Conservation (phyloP, 768 basidiomycete species). For the Boletus pseudopeckii region DNA sequence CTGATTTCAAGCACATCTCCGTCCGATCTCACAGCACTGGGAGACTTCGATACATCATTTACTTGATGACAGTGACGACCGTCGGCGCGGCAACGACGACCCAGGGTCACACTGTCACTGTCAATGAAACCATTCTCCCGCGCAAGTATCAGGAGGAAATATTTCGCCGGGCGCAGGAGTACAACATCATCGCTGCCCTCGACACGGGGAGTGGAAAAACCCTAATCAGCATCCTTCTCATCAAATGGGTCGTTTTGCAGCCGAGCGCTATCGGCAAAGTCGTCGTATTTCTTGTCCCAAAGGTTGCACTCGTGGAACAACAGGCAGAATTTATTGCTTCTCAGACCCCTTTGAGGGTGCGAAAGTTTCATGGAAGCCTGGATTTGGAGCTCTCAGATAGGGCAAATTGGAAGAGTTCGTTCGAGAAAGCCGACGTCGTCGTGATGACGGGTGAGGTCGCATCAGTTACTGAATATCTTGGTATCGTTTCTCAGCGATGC, state of each 20-base stretch:
- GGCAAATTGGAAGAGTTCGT: conserved; percentile 58
- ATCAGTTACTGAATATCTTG: background rate
- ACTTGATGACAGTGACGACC: conserved; percentile 26
- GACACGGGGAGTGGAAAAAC: conserved; percentile 65
- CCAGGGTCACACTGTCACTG: conserved; percentile 24
- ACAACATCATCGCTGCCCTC: conserved; percentile 56
- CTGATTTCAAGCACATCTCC: conserved; percentile 15
- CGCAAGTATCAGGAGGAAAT: conserved; percentile 57
- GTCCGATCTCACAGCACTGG: conserved; percentile 7
- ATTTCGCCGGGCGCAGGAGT: conserved; percentile 45
- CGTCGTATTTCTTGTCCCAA: conserved; percentile 80
- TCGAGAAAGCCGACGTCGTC: conserved; percentile 66
- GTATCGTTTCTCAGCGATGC: conserved; percentile 1
- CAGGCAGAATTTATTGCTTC: conserved; percentile 64
- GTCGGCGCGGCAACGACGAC: conserved; percentile 17
- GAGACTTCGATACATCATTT: conserved; percentile 13
- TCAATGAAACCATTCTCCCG: conserved; percentile 41
- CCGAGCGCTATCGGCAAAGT: conserved; percentile 51
- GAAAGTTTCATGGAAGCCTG: conserved; percentile 65
- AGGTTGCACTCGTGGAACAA: conserved; percentile 82
- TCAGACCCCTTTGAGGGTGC: conserved; percentile 64
- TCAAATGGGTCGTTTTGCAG: conserved; percentile 68
- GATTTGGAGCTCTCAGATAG: conserved; percentile 71
- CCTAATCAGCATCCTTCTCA: conserved; percentile 57
- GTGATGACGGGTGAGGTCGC: conserved; percentile 73